phyloP scores from a whole-genome alignment of 2,329 filamentous ascomycete genomes.

The Beauveria brongniartii region DNA sequence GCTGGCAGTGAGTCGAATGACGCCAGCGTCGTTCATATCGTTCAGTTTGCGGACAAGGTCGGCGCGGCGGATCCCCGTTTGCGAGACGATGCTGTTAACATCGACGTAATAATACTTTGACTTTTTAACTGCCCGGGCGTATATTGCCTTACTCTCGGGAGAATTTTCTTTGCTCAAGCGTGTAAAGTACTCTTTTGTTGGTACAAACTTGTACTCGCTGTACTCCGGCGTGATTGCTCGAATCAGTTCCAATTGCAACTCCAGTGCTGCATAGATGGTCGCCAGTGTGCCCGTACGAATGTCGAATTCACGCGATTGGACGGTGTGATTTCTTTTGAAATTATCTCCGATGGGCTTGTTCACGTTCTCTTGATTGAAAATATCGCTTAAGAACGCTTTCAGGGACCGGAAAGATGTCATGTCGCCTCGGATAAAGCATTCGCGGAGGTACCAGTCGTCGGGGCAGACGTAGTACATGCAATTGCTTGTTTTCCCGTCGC shows the following conservation, averaged over 20 bases:
- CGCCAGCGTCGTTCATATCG: conserved; percentile 39
- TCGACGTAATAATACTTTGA: conserved; percentile 39
- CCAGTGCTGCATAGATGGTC: conserved; percentile 52
- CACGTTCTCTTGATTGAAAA: conserved; percentile 34
- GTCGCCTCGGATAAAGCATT: conserved; percentile 53
- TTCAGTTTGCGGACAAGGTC: conserved; percentile 49
- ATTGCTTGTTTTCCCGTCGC: conserved; percentile 42
- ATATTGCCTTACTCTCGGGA: conserved; percentile 36
- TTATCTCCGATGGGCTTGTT: background rate
- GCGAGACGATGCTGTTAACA: conserved; percentile 30
- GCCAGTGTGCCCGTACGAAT: conserved; percentile 41
- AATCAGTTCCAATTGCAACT: conserved; percentile 48
- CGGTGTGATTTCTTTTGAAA: conserved; percentile 33
- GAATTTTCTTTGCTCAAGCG: conserved; percentile 29
- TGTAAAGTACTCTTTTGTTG: conserved; percentile 23
- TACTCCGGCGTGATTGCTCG: conserved; percentile 51
- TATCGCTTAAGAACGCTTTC: conserved; percentile 37
- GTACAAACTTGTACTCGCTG: conserved; percentile 43
- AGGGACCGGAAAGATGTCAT: conserved; percentile 46
- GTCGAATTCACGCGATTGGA: conserved; percentile 42
- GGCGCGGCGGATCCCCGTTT: conserved; percentile 28
- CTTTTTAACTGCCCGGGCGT: conserved; percentile 30
- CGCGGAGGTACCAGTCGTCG: conserved; percentile 49
- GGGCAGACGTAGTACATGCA: conserved; percentile 52
- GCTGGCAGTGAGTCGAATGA: conserved; percentile 42